A percentile compares a stretch with the other conserved stretches of the same genome.
Evolutionary conservation across 139 green algal species (phyloP).

Genomic region (Chloropicon primus): DNA sequence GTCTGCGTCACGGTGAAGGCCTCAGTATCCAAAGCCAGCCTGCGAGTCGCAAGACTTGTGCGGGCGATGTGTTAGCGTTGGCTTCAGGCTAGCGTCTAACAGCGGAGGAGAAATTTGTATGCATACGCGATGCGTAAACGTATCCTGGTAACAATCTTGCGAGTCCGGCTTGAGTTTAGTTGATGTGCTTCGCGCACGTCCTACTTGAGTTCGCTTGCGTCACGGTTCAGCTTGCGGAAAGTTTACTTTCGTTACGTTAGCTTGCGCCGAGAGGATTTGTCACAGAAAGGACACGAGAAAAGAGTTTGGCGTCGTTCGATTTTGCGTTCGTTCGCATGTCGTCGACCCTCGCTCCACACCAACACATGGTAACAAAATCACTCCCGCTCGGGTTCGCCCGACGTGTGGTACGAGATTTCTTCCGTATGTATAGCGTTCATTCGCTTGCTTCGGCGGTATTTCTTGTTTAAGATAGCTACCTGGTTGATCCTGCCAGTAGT

Average conservation of each 20-base stretch:
- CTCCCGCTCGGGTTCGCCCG: constrained; percentile 2
- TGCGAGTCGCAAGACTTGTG: not conserved
- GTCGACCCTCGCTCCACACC: not conserved
- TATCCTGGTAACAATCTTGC: constrained; percentile 17
- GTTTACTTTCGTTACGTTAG: constrained; percentile 19
- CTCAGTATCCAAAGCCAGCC: not conserved
- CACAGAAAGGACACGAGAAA: constrained; percentile 20
- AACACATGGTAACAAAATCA: not conserved
- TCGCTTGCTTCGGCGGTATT: not conserved
- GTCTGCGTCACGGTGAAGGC: not conserved
- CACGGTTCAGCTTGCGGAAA: constrained; percentile 19
- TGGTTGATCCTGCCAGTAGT: constrained; percentile 95
- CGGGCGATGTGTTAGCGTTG: not conserved
- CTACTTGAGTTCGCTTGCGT: constrained; percentile 15
- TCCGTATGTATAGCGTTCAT: constrained; percentile 5
- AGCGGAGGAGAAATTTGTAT: constrained; percentile 23
- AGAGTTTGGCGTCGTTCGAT: constrained; percentile 1
- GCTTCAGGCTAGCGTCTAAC: not conserved
- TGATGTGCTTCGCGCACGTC: not conserved
- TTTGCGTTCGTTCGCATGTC: not conserved
- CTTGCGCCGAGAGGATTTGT: constrained; percentile 8
- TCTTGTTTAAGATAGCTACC: constrained; percentile 52
- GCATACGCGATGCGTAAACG: constrained; percentile 32
- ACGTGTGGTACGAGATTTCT: not conserved
- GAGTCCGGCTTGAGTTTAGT: constrained; percentile 5